A percentile compares a stretch with the other conserved stretches of the same genome.
phyloP scores from a whole-genome alignment of 768 basidiomycete species.

The Terana coerulea region DNA sequence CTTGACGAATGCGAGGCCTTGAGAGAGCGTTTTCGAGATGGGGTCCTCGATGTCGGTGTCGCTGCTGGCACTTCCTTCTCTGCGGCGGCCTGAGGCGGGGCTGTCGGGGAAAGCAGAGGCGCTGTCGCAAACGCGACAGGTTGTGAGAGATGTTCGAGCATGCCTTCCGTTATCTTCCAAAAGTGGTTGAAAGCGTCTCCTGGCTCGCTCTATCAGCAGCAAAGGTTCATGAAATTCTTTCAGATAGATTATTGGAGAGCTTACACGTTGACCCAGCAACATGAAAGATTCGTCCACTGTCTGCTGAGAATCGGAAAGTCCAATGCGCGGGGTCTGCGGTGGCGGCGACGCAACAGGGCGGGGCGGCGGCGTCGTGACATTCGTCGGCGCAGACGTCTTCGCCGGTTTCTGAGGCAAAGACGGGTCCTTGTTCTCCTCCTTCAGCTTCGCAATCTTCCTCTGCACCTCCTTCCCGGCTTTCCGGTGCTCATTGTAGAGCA shows the following conservation, averaged over 20 bases:
- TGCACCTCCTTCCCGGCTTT: slow-evolving; percentile 72
- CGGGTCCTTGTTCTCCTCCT: slow-evolving; percentile 76
- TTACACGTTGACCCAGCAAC: slow-evolving; percentile 76
- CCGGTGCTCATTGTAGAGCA: slow-evolving; percentile 71
- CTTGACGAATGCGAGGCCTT: slow-evolving; percentile 32
- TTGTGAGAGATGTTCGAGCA: slow-evolving; percentile 83
- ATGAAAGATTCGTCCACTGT: slow-evolving; percentile 87
- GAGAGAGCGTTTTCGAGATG: slow-evolving; percentile 52
- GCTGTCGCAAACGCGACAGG: slow-evolving; percentile 80
- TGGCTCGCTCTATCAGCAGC: slow-evolving; percentile 51
- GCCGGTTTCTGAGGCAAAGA: slow-evolving; percentile 58
- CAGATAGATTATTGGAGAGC: too few species aligned
- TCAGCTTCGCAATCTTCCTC: slow-evolving; percentile 65
- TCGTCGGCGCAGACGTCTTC: background rate
- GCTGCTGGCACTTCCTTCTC: slow-evolving; percentile 51
- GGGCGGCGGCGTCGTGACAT: slow-evolving; percentile 20
- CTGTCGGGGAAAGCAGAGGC: slow-evolving; percentile 58
- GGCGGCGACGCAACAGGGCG: slow-evolving; percentile 42
- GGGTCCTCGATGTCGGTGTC: slow-evolving; percentile 70
- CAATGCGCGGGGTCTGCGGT: slow-evolving; percentile 43
- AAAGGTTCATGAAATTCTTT: too few species aligned
- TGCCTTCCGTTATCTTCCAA: slow-evolving; percentile 84
- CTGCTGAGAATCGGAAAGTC: slow-evolving; percentile 41
- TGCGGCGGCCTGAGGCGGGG: slow-evolving; percentile 38
- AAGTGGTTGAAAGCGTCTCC: slow-evolving; percentile 87